Percentiles rank a stretch among this genome's conserved stretches.
These are phyloP conservation scores for Clavispora asparagi DNA, from an alignment of 805 yeast species.

Conservation along the genomic window DNA sequence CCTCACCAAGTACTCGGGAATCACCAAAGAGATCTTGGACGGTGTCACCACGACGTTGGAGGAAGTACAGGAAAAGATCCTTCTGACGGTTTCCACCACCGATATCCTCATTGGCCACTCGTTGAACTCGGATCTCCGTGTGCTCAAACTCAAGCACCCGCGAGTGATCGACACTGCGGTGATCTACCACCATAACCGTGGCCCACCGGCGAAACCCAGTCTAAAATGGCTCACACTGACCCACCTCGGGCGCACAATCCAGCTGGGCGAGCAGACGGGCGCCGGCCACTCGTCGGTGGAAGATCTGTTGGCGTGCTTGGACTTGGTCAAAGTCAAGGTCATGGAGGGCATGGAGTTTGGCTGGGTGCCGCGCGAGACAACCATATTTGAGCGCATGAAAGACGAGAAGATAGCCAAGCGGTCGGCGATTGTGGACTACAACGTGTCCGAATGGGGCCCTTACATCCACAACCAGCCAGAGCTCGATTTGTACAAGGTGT, in stretches of 20 bases:
- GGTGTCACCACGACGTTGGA: conserved; percentile 57
- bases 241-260: conserved; percentile 56
- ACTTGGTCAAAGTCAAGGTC: conserved; percentile 66
- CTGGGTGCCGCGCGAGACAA: conserved; percentile 17
- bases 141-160: conserved; percentile 66
- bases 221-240: conserved; percentile 62
- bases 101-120: conserved; percentile 89
- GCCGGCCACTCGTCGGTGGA: conserved; percentile 75
- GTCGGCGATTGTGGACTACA: conserved; percentile 22
- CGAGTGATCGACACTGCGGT: conserved; percentile 76
- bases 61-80: conserved; percentile 62
- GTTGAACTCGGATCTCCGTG: conserved; percentile 74
- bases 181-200: conserved; percentile 73
- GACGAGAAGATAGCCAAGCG: background rate
- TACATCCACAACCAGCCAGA: conserved; percentile 6
- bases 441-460: conserved; percentile 14
- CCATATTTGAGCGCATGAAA: conserved; percentile 20
- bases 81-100: conserved; percentile 40
- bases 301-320: conserved; percentile 78
- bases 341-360: conserved; percentile 68
- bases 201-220: conserved; percentile 77
- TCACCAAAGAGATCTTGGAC: conserved; percentile 61
- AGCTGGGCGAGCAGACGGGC: conserved; percentile 54
- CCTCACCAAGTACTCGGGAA: conserved; percentile 80
- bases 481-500: conserved; percentile 35